Evolutionary conservation across 495 filamentous ascomycete species (phyloP), one percentile per base, ranked within the genome.

Genomic region (Podospora australis): DNA sequence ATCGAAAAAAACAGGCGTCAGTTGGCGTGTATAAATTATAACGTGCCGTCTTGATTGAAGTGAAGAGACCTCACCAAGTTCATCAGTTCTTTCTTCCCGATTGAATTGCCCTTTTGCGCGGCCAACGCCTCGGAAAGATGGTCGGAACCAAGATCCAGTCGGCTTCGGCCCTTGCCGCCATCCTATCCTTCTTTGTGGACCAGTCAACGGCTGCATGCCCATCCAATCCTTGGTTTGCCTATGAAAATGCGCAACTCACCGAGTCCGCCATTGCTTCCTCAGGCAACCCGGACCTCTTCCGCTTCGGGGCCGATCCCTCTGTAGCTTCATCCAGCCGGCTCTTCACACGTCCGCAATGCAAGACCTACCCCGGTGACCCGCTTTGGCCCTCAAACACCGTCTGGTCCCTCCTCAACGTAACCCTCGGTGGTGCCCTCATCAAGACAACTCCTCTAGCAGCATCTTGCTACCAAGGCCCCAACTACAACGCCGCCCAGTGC

Each of bases 371-470:
- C 1, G 78, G 77, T 14, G 68, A 73, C 25, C 29, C 39, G 6
- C 13, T 26, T 7, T 79, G 75, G 73, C 76, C 78, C 0, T 49
- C 58, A 6, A 14, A 50, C 3, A 46, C 54, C 5, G 58, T 60
- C 11, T 78, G 73, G 70, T 52, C 59, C 4, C 49, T 68, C 7
- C 70, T 82, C 32, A 68, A 79, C 52, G 42, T 64, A 3, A 55
- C 73, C 4, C 57, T 74, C 8, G 75, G 68, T n/a, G 75, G 72
- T 28, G 66, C 70, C 1, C 64, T 82, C n/a, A 77, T 75, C 46
- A 69, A 77, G 49, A 78, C 73, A 1, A 72, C 74, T 14, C 79
- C 79, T 10, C 61, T 76, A 19, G 79, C 73, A 4, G 72, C 77
- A 6, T 63, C 74, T 4, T 82, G 79, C 62, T 81, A 78, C 39